Conservation (phyloP, 1,139 yeast genomes). For the Yamadazyma jaroonii region DNA sequence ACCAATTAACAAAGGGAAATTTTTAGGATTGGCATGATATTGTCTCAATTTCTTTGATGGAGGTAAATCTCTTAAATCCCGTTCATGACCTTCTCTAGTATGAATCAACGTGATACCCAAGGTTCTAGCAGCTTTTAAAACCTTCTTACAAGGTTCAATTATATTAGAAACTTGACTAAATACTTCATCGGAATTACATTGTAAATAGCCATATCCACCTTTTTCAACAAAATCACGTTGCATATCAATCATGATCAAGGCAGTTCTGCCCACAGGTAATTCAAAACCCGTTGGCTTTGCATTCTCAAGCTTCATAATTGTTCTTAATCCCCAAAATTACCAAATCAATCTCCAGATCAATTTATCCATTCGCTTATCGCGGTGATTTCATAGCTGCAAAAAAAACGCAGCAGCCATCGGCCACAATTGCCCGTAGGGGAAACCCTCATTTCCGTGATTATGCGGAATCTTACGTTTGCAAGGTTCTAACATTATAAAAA, state of each 20-base stretch:
- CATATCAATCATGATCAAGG: constrained; percentile 15
- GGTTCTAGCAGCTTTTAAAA: constrained; percentile 11
- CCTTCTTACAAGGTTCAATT: constrained; percentile 10
- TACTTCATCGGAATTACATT: constrained; percentile 10
- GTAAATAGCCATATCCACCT: constrained; percentile 14
- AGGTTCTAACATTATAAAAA: too few relatives aligned
- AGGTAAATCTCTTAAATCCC: constrained; percentile 13
- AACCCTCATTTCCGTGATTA: background rate
- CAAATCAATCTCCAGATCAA: background rate
- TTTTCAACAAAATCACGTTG: constrained; percentile 14
- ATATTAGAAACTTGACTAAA: constrained; percentile 12
- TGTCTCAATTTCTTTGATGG: constrained; percentile 12
- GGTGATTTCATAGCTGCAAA: background rate
- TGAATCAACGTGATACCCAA: constrained; percentile 13
- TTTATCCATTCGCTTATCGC: background rate
- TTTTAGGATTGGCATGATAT: constrained; percentile 10
- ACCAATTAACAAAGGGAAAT: constrained; percentile 13
- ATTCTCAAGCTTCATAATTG: background rate
- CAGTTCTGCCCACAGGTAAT: constrained; percentile 10
- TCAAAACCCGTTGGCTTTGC: constrained; percentile 9
- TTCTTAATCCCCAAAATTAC: too few relatives aligned
- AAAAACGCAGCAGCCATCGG: background rate
- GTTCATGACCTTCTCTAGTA: constrained; percentile 14
- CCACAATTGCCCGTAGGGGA: background rate
- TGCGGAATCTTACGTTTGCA: background rate